Conservation (phyloP, 805 yeast species). For the Saturnispora saitoi region DNA sequence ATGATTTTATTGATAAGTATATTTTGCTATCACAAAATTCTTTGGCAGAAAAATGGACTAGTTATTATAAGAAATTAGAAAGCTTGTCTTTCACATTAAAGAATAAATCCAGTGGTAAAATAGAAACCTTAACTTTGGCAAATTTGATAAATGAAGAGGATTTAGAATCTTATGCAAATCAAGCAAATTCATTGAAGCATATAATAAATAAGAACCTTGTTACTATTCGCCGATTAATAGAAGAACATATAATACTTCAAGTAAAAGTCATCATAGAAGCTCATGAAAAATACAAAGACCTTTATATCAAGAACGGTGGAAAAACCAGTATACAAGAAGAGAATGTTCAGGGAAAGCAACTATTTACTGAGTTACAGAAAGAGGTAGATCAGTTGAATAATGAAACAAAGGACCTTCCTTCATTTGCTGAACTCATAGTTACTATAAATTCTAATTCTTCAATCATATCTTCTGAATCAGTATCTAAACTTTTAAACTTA, state of each 20-base stretch:
- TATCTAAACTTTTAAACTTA: constrained; percentile 18
- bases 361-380: constrained; percentile 18
- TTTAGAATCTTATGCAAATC: constrained; percentile 28
- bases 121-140: constrained; percentile 21
- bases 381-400: constrained; percentile 18
- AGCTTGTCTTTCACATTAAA: constrained; percentile 21
- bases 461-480: constrained; percentile 18
- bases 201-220: constrained; percentile 19
- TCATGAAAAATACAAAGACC: constrained; percentile 35
- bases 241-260: constrained; percentile 29
- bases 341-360: constrained; percentile 16
- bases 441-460: constrained; percentile 25
- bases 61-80: constrained; percentile 24
- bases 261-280: constrained; percentile 31
- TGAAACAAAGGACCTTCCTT: constrained; percentile 21
- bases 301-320: constrained; percentile 22
- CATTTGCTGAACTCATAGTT: constrained; percentile 25
- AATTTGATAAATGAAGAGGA: constrained; percentile 27
- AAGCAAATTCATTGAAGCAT: constrained; percentile 18
- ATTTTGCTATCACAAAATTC: constrained; percentile 34
- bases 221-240: constrained; percentile 29
- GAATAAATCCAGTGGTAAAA: constrained; percentile 10
- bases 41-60: constrained; percentile 35
- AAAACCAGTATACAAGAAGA: constrained; percentile 11
- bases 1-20: constrained; percentile 27